Conservation (phyloP, 1,284 basidiomycete genomes). For the Ceratobasidium sp. region DNA sequence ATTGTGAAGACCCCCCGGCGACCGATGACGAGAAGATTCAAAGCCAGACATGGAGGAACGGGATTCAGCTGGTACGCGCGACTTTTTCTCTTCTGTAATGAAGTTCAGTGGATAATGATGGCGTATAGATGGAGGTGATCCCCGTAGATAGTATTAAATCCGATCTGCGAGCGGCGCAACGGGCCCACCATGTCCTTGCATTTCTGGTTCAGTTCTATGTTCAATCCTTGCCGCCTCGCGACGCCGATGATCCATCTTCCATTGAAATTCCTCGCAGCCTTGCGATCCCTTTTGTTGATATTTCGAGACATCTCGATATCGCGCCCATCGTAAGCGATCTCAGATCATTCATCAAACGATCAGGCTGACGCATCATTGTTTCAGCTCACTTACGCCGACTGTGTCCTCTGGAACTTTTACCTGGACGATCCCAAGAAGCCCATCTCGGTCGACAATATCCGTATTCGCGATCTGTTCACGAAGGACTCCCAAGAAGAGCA, state of each 20-base stretch:
- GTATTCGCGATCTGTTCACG: slow-evolving; percentile 55
- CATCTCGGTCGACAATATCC: slow-evolving; percentile 49
- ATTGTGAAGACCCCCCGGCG: slow-evolving; percentile 43
- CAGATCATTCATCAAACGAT: not conserved
- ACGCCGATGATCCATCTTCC: slow-evolving; percentile 43
- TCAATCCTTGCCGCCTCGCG: slow-evolving; percentile 51
- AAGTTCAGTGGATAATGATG: slow-evolving; percentile 10
- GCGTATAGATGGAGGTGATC: slow-evolving; percentile 49
- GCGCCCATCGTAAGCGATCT: slow-evolving; percentile 53
- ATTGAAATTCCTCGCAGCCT: slow-evolving; percentile 54
- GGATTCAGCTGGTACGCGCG: slow-evolving; percentile 43
- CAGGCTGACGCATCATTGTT: not conserved
- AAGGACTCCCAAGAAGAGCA: slow-evolving; percentile 58
- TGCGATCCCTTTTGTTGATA: slow-evolving; percentile 55
- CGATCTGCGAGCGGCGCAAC: slow-evolving; percentile 52
- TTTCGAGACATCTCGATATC: slow-evolving; percentile 58
- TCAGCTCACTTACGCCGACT: slow-evolving; percentile 62
- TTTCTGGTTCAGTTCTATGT: slow-evolving; percentile 65
- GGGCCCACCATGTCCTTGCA: slow-evolving; percentile 60
- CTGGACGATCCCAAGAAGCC: slow-evolving; percentile 48
- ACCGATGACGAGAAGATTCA: slow-evolving; percentile 44
- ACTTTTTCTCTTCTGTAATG: slow-evolving; percentile 46
- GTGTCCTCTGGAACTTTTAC: slow-evolving; percentile 63
- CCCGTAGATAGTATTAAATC: slow-evolving; percentile 46
- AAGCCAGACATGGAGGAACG: slow-evolving; percentile 46